These are phyloP conservation scores for Leptomonas seymouri DNA, from an alignment of 208 protist genomes.

Conservation along the genomic window DNA sequence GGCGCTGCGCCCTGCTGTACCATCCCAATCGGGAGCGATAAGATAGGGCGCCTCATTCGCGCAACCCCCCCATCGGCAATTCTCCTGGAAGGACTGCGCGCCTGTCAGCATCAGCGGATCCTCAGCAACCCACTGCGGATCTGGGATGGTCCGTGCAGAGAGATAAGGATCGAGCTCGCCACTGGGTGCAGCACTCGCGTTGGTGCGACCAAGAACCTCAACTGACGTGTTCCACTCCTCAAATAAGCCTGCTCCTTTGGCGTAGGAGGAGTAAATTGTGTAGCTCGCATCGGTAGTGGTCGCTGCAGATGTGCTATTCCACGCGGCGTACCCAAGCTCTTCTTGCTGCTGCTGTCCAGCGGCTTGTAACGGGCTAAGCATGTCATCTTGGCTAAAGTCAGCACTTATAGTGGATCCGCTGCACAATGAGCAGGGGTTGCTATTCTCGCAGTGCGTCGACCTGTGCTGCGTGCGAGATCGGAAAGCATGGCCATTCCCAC, in stretches of 20 bases:
- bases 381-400: conserved; percentile 6
- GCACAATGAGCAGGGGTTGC: neutral
- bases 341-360: neutral
- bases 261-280: conserved; percentile 29
- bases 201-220: neutral
- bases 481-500: neutral
- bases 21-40: conserved; percentile 9
- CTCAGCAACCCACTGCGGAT: conserved; percentile 13
- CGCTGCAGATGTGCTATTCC: neutral
- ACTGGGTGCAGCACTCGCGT: neutral
- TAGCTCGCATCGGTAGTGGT: neutral
- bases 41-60: neutral
- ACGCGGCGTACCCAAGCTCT: neutral
- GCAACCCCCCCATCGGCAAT: neutral
- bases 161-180: conserved; percentile 32
- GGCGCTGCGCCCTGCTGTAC: neutral
- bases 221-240: conserved; percentile 25
- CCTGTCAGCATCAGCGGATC: conserved; percentile 29
- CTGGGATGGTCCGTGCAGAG: conserved; percentile 1
- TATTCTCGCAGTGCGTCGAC: neutral
- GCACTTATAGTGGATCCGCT: conserved; percentile 6
- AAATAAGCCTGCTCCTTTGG: conserved; percentile 22
- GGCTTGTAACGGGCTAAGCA: neutral
- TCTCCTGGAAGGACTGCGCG: conserved; percentile 25
- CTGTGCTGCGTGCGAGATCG: neutral